Evolutionary conservation across 179 eudicot species (phyloP), one percentile per base, ranked within the genome.

Genomic region (Beta corolliflora): DNA sequence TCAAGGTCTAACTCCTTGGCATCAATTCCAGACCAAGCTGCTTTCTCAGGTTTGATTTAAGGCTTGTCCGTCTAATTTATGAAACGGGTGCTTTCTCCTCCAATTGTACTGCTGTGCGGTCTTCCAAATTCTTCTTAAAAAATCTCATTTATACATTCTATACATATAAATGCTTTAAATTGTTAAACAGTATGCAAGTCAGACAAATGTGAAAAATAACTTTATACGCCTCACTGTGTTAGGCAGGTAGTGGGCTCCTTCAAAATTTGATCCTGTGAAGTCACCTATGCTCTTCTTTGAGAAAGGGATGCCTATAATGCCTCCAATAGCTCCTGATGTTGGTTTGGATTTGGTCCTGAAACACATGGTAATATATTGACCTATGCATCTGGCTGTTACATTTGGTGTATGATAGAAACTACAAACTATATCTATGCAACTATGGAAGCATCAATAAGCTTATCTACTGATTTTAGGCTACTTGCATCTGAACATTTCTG

Each of bases 171-270:
- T 9, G 16, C 13, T 15, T 44, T 5, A 18, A 19, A 19, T 44
- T 15, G 15, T 50, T 25, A 45, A 21, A 21, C 25, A 23, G 18
- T 36, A 18, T 18, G 8, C 23, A 46, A 25, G 44, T 14, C 41
- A 14, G 12, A 23, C 25, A 29, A 66, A 36, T 21, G 46, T 65
- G 53, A 53, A 48, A 9, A 77, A 19, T 53, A 78, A 45, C 71
- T 9, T 44, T 46, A 46, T 77, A 63, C 63, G 41, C 15, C 50
- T 77, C 69, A 46, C 71, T 71, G 83, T 0, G 60, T 83, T 45
- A 83, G 68, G 60, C 81, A 95, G 99, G 99, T 95, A 98, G 99
- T 91, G 97, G 98, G 98, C 98, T 82, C 98, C 99, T 81, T 91
- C 94, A 76, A 96, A 96, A 84, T 94, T 96, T 89, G 94, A 96